phyloP scores from a whole-genome alignment of 1,284 basidiomycete genomes.

The Clitocybe nebularis region DNA sequence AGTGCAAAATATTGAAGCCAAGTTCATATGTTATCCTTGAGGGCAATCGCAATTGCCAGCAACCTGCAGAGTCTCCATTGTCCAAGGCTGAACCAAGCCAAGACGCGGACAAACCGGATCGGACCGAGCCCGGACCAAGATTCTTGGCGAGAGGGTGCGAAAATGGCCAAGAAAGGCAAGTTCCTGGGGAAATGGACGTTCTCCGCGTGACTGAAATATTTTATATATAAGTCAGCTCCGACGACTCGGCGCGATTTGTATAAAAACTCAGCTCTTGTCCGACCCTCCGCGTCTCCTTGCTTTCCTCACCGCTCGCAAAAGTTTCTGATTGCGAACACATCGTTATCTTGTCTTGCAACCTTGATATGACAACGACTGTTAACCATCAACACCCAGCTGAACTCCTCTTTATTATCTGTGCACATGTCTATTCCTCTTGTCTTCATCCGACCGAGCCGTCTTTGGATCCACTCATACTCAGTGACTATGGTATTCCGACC shows the following conservation, averaged over 20 bases:
- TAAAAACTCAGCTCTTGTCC: constrained; percentile 8
- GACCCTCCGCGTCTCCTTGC: neutral
- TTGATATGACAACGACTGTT: constrained; percentile 15
- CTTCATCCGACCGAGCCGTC: constrained; percentile 51
- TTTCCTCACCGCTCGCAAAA: neutral
- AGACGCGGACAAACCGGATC: constrained; percentile 7
- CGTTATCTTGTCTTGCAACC: neutral
- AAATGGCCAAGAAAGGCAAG: constrained; percentile 5
- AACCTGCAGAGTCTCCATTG: too few species aligned
- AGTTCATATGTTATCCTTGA: too few species aligned
- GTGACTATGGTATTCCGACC: constrained; percentile 51
- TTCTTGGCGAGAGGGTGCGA: constrained; percentile 6
- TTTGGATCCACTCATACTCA: constrained; percentile 62
- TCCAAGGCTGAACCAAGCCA: constrained; percentile 1
- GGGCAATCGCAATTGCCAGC: too few species aligned
- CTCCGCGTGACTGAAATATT: constrained; percentile 11
- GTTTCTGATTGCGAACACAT: neutral
- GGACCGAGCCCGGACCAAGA: constrained; percentile 7
- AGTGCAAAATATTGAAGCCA: too few species aligned
- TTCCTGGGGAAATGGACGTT: neutral
- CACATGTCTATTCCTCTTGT: constrained; percentile 60
- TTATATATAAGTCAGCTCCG: constrained; percentile 14
- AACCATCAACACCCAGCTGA: constrained; percentile 54
- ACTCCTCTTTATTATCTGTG: constrained; percentile 63
- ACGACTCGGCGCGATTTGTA: constrained; percentile 7